These are phyloP conservation scores for Coccomyxa sp. DNA, from an alignment of 139 green algal species.

Conservation along the genomic window DNA sequence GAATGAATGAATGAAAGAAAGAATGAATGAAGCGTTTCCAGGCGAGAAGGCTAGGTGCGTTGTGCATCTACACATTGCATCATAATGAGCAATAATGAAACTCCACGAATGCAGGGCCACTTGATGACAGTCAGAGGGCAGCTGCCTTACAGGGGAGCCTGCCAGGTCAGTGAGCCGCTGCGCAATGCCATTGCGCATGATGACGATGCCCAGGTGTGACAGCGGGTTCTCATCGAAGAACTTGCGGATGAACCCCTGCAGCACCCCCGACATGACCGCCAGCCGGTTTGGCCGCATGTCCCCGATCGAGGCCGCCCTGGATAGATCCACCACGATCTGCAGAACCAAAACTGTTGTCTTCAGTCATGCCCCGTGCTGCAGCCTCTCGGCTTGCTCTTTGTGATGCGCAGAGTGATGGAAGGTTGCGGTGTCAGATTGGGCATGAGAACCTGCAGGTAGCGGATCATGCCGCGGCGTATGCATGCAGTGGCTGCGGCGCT, in stretches of 20 bases:
- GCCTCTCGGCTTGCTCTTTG: no score
- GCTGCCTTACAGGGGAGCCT: conserved; percentile 48
- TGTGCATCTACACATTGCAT: no score
- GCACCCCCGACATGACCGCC: conserved; percentile 48
- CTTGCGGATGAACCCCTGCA: conserved; percentile 71
- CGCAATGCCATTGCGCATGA: conserved; percentile 77
- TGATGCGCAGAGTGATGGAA: no score
- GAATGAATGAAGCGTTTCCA: no score
- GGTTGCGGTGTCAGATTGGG: background rate
- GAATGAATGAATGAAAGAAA: no score
- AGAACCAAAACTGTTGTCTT: background rate
- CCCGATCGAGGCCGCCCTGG: conserved; percentile 46
- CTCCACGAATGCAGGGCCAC: no score
- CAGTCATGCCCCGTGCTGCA: background rate
- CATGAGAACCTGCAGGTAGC: conserved; percentile 65
- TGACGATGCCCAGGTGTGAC: conserved; percentile 80
- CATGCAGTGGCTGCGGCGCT: conserved; percentile 48
- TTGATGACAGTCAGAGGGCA: no score
- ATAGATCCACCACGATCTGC: conserved; percentile 76
- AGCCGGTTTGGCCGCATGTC: conserved; percentile 83
- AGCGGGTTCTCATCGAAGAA: conserved; percentile 98
- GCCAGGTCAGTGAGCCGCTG: conserved; percentile 71
- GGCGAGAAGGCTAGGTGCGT: no score
- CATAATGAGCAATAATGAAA: no score
- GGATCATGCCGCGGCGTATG: conserved; percentile 90